Base-by-base conservation (phyloP, 352 stramenopile species). In the Globisporangium spinosum region DNA sequence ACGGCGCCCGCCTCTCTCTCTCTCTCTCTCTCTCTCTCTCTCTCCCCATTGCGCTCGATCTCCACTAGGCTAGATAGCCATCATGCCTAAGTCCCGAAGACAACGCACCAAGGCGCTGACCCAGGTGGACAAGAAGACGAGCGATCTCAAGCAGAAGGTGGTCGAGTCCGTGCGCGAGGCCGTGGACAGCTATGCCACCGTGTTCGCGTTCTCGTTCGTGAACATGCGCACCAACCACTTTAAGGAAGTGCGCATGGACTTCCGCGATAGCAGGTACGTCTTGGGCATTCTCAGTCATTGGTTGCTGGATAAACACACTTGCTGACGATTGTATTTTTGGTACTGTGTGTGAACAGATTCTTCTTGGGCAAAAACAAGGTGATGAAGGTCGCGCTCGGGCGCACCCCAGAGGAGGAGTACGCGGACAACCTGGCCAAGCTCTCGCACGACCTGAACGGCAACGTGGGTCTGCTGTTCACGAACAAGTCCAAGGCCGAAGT, bases 331-430 rank as follows among this genome's bases (percentile, higher is more conserved):
- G 3, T 2, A n/a, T 71, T 65, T 20, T 58, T 29, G 5, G 34
- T 40, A n/a, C 13, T 45, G 38, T 17, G 12, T 45, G 38, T 17
- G 12, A 83, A 74, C 61, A 94, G 93, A 63, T 98, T 99, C 77
- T 98, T 99, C 73, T 74, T 99, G 61, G 97, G 97, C 71, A 99
- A 99, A 81, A 99, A 99, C 84, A 99, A 99, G 82, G 85, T 99
- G 47, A 94, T 99, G 79, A 98, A 99, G 79, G 89, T 99, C 58
- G 97, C 97, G 13, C 80, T 99, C 17, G 97, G 97, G 34, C 87
- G 90, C 60, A 91, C 85, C 15, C 87, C 91, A 40, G 95, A 98
- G 73, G 97, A 99, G 69, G 97, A 99, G 78, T 99, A 99, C 77
- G 88, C 89, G 6, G 93, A 99, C 65, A 97, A 98, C 72, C 79